A percentile compares a stretch with the other conserved stretches of the same genome.
These are phyloP conservation scores for Chrysophaeum taylorii DNA, from an alignment of 352 stramenopile species.

Conservation along the genomic window DNA sequence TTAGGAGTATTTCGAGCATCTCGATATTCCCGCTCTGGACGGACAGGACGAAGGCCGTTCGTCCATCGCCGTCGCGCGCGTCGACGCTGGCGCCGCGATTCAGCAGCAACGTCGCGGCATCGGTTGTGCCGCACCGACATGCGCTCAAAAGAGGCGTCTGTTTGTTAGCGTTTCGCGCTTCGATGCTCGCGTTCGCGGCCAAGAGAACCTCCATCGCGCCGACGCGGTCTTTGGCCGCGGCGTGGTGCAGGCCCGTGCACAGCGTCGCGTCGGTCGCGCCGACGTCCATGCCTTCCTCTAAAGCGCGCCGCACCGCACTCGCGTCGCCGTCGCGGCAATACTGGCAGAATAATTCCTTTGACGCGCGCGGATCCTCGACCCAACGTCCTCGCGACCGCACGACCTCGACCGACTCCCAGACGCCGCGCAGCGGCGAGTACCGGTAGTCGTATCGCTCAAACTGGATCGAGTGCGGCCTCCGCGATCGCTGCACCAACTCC, in stretches of 20 bases:
- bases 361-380: constrained; percentile 14
- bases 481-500: constrained; percentile 5
- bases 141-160: constrained; percentile 12
- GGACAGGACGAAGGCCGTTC: neutral
- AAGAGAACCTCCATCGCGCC: constrained; percentile 3
- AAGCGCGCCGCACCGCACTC: neutral
- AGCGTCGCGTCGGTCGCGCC: constrained; percentile 12
- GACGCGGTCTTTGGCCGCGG: constrained; percentile 13
- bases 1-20: constrained; percentile 2
- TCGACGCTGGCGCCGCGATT: constrained; percentile 3
- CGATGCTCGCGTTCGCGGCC: neutral
- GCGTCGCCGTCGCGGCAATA: neutral
- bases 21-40: neutral
- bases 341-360: constrained; percentile 5
- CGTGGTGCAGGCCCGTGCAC: constrained; percentile 8
- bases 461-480: constrained; percentile 11
- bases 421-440: neutral
- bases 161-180: constrained; percentile 11
- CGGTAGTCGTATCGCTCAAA: constrained; percentile 21
- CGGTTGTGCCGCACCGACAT: neutral
- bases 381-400: constrained; percentile 4
- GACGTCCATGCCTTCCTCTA: constrained; percentile 8
- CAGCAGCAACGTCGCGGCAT: neutral
- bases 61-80: neutral
- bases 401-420: constrained; percentile 17